Conservation (phyloP, 2,329 filamentous ascomycete species). For the Pseudocercospora vitis region DNA sequence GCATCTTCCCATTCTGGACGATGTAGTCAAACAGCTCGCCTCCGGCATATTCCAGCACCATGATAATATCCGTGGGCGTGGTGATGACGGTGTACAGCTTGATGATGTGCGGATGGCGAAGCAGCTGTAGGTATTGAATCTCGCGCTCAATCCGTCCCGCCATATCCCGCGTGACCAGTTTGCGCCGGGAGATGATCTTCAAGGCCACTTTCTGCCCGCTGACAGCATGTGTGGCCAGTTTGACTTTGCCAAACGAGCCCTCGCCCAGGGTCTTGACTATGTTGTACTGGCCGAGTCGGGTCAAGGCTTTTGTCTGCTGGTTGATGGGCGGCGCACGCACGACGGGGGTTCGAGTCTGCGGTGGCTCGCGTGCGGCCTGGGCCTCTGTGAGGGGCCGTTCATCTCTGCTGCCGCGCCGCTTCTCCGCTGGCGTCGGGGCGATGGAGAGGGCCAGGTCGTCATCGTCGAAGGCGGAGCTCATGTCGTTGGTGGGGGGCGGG, state of each 20-base stretch:
- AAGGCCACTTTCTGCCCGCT: slow-evolving; percentile 94
- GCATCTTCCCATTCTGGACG: slow-evolving; percentile 87
- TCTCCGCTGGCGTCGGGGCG: slow-evolving; percentile 25
- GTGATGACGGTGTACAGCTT: slow-evolving; percentile 98
- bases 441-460: slow-evolving; percentile 45
- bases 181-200: slow-evolving; percentile 96
- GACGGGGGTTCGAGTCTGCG: slow-evolving; percentile 26
- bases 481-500: slow-evolving; percentile 24
- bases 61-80: slow-evolving; percentile 90
- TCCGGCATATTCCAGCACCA: slow-evolving; percentile 97
- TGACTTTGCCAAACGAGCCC: slow-evolving; percentile 98
- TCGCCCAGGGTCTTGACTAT: slow-evolving; percentile 89
- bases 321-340: slow-evolving; percentile 27
- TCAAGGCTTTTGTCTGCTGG: slow-evolving; percentile 36
- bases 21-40: slow-evolving; percentile 98
- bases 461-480: slow-evolving; percentile 43
- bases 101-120: slow-evolving; percentile 97
- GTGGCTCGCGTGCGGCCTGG: slow-evolving; percentile 24
- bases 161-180: slow-evolving; percentile 96
- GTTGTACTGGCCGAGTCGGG: slow-evolving; percentile 84
- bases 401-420: slow-evolving; percentile 33
- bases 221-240: slow-evolving; percentile 87
- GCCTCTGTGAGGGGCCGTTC: slow-evolving; percentile 37
- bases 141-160: slow-evolving; percentile 94
- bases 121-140: slow-evolving; percentile 94